A percentile compares a stretch with the other conserved stretches of the same genome.
phyloP scores from a whole-genome alignment of 805 yeast species.

The Candida piceae region DNA sequence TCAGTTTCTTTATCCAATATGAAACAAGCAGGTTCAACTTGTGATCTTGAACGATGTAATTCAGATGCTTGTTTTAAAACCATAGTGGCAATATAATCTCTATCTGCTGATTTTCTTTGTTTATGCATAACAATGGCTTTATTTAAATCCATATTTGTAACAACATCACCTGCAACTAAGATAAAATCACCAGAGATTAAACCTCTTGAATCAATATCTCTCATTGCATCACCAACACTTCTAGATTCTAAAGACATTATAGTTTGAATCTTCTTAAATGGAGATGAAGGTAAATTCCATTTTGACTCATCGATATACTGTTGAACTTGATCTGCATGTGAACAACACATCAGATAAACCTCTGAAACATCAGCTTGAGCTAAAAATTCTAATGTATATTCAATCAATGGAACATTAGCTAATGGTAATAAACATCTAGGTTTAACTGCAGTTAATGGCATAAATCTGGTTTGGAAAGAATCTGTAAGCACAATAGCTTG shows the following conservation, averaged over 20 bases:
- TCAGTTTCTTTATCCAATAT: slow-evolving; percentile 68
- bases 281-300: slow-evolving; percentile 67
- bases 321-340: slow-evolving; percentile 87
- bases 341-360: slow-evolving; percentile 82
- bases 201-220: slow-evolving; percentile 90
- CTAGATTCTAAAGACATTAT: slow-evolving; percentile 80
- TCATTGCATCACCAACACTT: slow-evolving; percentile 96
- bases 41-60: slow-evolving; percentile 77
- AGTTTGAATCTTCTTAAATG: slow-evolving; percentile 72
- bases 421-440: slow-evolving; percentile 92
- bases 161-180: slow-evolving; percentile 88
- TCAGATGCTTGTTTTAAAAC: slow-evolving; percentile 83
- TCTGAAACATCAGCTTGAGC: slow-evolving; percentile 89
- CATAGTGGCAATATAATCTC: slow-evolving; percentile 93
- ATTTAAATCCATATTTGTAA: slow-evolving; percentile 81
- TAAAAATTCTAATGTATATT: slow-evolving; percentile 89
- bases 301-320: slow-evolving; percentile 70
- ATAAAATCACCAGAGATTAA: slow-evolving; percentile 86
- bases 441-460: slow-evolving; percentile 80
- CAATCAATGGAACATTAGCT: slow-evolving; percentile 90
- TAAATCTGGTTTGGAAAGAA: slow-evolving; percentile 85
- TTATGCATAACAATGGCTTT: slow-evolving; percentile 71
- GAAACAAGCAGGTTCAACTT: slow-evolving; percentile 78
- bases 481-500: slow-evolving; percentile 96
- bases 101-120: slow-evolving; percentile 65